phyloP scores from a whole-genome alignment of 768 basidiomycete species.

The Pholiota microspora region DNA sequence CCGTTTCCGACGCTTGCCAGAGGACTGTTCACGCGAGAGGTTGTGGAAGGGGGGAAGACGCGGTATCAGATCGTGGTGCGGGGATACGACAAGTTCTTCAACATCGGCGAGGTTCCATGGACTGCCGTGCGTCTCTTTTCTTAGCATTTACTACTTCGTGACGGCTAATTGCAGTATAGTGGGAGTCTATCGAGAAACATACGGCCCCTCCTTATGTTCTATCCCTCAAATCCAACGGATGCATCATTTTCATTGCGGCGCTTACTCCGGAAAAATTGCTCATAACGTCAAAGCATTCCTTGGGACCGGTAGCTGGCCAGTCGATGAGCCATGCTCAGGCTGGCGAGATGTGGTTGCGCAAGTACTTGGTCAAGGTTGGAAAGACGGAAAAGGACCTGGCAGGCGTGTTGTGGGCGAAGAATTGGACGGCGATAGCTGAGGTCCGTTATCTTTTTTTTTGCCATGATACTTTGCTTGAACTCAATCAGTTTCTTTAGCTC shows the following conservation, averaged over 20 bases:
- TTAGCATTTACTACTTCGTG: conserved; percentile 3
- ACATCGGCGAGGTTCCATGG: conserved; percentile 95
- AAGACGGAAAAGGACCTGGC: conserved; percentile 79
- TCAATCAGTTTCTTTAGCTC: conserved; percentile 47
- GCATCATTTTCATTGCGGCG: conserved; percentile 93
- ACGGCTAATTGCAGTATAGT: conserved; percentile 43
- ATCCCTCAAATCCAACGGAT: conserved; percentile 93
- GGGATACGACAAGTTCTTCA: conserved; percentile 99
- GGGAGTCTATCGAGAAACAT: conserved; percentile 66
- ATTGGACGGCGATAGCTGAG: conserved; percentile 91
- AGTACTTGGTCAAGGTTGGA: conserved; percentile 58
- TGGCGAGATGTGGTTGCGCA: conserved; percentile 81
- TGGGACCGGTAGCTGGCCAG: conserved; percentile 53
- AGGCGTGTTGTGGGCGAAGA: conserved; percentile 67
- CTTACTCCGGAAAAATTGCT: conserved; percentile 73
- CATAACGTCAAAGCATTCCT: conserved; percentile 89
- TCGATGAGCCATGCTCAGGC: conserved; percentile 71
- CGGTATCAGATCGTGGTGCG: conserved; percentile 69
- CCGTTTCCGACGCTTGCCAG: conserved; percentile 95
- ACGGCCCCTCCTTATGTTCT: conserved; percentile 80
- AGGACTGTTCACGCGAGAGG: conserved; percentile 76
- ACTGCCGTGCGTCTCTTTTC: conserved; percentile 62
- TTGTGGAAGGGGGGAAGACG: conserved; percentile 22
- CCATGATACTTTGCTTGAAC: not conserved
- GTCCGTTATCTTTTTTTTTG: conserved; percentile 36